These are phyloP conservation scores for Metschnikowia orientalis DNA, from an alignment of 805 yeast genomes.

Conservation along the genomic window DNA sequence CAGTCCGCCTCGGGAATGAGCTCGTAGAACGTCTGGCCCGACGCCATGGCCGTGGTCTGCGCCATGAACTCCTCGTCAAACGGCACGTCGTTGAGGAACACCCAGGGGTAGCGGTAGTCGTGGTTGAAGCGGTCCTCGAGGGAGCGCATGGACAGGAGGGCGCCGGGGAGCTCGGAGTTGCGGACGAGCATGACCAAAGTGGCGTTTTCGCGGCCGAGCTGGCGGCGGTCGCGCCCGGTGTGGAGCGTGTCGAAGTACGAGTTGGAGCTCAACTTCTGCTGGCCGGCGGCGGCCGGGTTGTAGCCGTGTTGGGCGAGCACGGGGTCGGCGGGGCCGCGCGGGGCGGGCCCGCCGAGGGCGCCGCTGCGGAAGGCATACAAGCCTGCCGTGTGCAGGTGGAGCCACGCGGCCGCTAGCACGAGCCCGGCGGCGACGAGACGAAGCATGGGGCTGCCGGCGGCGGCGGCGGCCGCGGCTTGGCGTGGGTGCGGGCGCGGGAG, in stretches of 20 bases:
- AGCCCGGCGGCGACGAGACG: neutral
- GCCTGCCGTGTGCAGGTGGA: too few species aligned
- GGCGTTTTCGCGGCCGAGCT: slow-evolving; percentile 67
- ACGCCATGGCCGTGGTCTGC: slow-evolving; percentile 42
- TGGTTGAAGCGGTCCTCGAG: slow-evolving; percentile 41
- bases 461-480: neutral
- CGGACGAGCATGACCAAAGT: slow-evolving; percentile 84
- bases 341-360: neutral
- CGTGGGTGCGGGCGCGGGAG: neutral
- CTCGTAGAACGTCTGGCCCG: slow-evolving; percentile 39
- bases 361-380: slow-evolving; percentile 1
- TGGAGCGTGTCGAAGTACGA: slow-evolving; percentile 14
- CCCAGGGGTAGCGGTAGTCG: slow-evolving; percentile 41
- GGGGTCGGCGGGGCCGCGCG: neutral
- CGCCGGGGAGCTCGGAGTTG: slow-evolving; percentile 73
- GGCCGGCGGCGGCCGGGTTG: slow-evolving; percentile 13
- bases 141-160: slow-evolving; percentile 46
- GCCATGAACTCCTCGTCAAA: slow-evolving; percentile 39
- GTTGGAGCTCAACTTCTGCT: slow-evolving; percentile 17
- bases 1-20: slow-evolving; percentile 38
- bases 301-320: slow-evolving; percentile 9
- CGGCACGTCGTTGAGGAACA: slow-evolving; percentile 41
- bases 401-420: neutral
- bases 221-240: slow-evolving; percentile 29
- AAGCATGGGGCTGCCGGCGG: neutral